Evolutionary conservation across 2,329 filamentous ascomycete species (phyloP).

Genomic region (Cordyceps pruinosa): DNA sequence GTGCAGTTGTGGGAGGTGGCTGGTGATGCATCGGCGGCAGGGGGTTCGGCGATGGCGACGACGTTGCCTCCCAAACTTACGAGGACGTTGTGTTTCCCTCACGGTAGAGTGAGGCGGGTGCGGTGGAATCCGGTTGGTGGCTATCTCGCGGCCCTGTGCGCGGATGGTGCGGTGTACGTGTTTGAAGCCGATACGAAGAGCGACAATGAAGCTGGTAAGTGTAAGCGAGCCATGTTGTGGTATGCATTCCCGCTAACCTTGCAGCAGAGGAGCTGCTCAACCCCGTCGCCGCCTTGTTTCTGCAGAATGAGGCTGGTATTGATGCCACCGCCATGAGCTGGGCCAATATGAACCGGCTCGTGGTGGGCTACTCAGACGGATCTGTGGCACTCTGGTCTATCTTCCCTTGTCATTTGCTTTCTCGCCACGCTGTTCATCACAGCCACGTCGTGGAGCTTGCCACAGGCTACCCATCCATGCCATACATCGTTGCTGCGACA

Average conservation of each 20-base stretch:
- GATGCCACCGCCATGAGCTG: slow-evolving; percentile 48
- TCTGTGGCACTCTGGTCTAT: slow-evolving; percentile 52
- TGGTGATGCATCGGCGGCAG: slow-evolving; percentile 20
- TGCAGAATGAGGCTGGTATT: slow-evolving; percentile 40
- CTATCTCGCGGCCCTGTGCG: slow-evolving; percentile 43
- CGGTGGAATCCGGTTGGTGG: slow-evolving; percentile 47
- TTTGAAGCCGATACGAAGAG: slow-evolving; percentile 33
- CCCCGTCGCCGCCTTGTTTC: slow-evolving; percentile 37
- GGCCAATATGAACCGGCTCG: slow-evolving; percentile 48
- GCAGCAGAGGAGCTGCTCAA: slow-evolving; percentile 37
- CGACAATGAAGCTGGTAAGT: slow-evolving; percentile 35
- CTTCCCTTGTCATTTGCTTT: slow-evolving; percentile 40
- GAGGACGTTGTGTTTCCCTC: slow-evolving; percentile 41
- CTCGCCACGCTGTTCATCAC: slow-evolving; percentile 47
- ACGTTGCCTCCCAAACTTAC: slow-evolving; percentile 31
- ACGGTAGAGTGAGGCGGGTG: slow-evolving; percentile 43
- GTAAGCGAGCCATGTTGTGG: neutral
- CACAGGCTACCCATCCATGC: slow-evolving; percentile 49
- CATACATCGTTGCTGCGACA: slow-evolving; percentile 47
- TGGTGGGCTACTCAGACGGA: slow-evolving; percentile 49
- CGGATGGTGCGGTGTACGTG: slow-evolving; percentile 45
- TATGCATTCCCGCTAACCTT: slow-evolving; percentile 19
- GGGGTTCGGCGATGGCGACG: slow-evolving; percentile 26
- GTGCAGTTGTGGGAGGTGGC: slow-evolving; percentile 48
- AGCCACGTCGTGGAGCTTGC: slow-evolving; percentile 48